Conservation (phyloP, 2,329 filamentous ascomycete species). For the Fusarium xylarioides region DNA sequence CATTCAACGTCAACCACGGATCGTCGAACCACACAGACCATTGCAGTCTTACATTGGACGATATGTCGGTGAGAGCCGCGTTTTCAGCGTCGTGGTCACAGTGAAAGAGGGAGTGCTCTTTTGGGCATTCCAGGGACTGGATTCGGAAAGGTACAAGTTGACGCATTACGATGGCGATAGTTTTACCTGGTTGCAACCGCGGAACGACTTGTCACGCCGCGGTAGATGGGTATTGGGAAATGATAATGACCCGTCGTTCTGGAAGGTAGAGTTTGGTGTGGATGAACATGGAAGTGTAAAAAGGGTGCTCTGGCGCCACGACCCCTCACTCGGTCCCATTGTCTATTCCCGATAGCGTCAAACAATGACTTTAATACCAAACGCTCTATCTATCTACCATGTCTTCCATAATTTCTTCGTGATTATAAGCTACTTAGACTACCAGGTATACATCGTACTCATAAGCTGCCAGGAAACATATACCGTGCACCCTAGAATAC, state of each 20-base stretch:
- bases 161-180: background rate
- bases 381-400: fast-evolving
- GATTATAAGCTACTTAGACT: background rate
- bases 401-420: background rate
- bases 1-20: background rate
- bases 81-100: background rate
- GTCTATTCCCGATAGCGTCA: background rate
- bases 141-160: background rate
- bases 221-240: background rate
- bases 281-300: background rate
- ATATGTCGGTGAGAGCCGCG: background rate
- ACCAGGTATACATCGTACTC: too few relatives aligned
- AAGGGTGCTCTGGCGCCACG: background rate
- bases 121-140: background rate
- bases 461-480: too few relatives aligned
- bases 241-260: background rate
- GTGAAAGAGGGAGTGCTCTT: background rate
- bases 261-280: background rate
- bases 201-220: background rate
- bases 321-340: background rate
- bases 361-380: background rate
- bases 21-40: background rate
- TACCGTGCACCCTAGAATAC: too few relatives aligned
- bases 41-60: background rate
- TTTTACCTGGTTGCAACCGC: background rate